Percentiles rank a stretch among this genome's conserved stretches.
Evolutionary conservation across 176 grass and related monocot species (phyloP).

Genomic region (Paspalum notatum): DNA sequence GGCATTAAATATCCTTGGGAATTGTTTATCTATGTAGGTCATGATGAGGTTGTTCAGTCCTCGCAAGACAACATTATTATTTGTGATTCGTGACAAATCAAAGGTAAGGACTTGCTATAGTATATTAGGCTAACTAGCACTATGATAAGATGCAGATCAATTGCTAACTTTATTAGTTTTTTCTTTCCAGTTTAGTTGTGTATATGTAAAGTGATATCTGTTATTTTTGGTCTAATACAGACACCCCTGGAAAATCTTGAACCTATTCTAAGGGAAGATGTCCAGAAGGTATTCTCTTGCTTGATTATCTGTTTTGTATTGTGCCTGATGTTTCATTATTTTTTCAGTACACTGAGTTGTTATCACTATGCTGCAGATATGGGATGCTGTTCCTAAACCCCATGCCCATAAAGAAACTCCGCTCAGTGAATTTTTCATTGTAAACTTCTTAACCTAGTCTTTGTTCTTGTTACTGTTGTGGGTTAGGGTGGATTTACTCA

Average conservation of each 20-base stretch:
- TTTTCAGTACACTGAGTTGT: conserved; percentile 7
- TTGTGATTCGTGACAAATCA: conserved; percentile 4
- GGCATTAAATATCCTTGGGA: not conserved
- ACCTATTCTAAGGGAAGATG: conserved; percentile 93
- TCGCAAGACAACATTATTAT: conserved; percentile 72
- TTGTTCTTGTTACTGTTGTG: conserved; percentile 11
- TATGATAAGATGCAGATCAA: not conserved
- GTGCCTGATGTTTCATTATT: conserved; percentile 5
- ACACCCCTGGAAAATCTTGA: conserved; percentile 93
- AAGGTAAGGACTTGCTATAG: conserved; percentile 38
- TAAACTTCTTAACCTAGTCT: conserved; percentile 40
- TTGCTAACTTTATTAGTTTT: conserved; percentile 15
- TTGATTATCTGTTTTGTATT: conserved; percentile 18
- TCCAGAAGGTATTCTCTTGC: conserved; percentile 73
- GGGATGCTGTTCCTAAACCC: conserved; percentile 90
- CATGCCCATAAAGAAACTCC: conserved; percentile 91
- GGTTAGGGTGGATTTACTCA: conserved; percentile 13
- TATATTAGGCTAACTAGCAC: conserved; percentile 21
- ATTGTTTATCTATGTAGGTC: conserved; percentile 56
- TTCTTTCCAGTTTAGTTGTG: conserved; percentile 14
- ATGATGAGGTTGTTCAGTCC: conserved; percentile 99
- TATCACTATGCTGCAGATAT: conserved; percentile 71
- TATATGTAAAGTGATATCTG: conserved; percentile 9
- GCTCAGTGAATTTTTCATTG: conserved; percentile 92
- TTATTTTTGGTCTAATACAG: conserved; percentile 50